phyloP scores from a whole-genome alignment of 495 filamentous ascomycete species.

The Neurospora cerealis region DNA sequence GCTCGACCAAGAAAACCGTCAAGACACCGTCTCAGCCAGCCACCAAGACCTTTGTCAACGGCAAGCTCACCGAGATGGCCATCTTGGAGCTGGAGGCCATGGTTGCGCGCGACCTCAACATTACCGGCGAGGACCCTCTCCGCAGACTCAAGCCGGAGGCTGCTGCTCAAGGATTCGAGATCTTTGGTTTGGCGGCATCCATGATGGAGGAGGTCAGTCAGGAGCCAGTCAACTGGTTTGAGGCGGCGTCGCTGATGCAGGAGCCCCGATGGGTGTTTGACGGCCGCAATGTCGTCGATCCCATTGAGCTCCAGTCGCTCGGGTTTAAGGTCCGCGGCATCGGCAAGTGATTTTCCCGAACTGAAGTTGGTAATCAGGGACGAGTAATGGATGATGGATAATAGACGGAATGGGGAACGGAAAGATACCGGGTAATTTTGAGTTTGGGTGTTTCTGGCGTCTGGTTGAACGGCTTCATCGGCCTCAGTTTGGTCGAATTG shows the following conservation, averaged over 20 bases:
- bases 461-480: neutral
- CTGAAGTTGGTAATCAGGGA: neutral
- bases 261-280: conserved; percentile 65
- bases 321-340: conserved; percentile 19
- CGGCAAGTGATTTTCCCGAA: conserved; percentile 11
- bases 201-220: conserved; percentile 41
- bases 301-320: conserved; percentile 14
- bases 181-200: conserved; percentile 41
- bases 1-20: neutral
- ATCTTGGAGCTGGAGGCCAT: conserved; percentile 13
- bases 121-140: conserved; percentile 12
- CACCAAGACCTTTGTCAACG: neutral
- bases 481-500: neutral
- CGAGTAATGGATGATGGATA: neutral
- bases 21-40: neutral
- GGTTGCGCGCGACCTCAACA: neutral
- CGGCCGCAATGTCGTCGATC: conserved; percentile 37
- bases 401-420: neutral
- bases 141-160: conserved; percentile 12
- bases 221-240: conserved; percentile 43
- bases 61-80: conserved; percentile 14
- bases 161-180: conserved; percentile 29
- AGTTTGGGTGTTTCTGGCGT: neutral
- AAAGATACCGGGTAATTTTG: neutral
- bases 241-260: conserved; percentile 44